Percentiles rank a stretch among this genome's conserved stretches.
These are phyloP conservation scores for Ceratobasidium sp. DNA, from an alignment of 1,284 basidiomycete species.

Conservation along the genomic window DNA sequence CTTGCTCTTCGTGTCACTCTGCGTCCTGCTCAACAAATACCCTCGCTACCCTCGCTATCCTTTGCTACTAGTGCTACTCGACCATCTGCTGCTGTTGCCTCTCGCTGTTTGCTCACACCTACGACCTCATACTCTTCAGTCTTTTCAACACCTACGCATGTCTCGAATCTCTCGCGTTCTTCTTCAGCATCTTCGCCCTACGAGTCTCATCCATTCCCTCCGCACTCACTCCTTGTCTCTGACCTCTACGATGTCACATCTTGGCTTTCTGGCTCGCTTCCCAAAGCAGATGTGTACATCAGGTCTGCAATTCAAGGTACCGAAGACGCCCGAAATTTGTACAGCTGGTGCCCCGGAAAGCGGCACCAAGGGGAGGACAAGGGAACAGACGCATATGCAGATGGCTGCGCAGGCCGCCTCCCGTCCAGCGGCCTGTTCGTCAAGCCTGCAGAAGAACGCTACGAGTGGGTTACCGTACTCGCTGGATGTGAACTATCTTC, in stretches of 20 bases:
- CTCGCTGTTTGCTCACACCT: constrained; percentile 9
- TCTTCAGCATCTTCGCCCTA: neutral
- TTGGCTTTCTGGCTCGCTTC: neutral
- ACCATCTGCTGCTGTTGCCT: neutral
- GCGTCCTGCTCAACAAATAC: neutral
- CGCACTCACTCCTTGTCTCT: constrained; percentile 9
- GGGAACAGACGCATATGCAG: too few species aligned
- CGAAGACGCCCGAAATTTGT: constrained; percentile 21
- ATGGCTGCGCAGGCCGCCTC: too few species aligned
- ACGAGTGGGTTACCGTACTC: constrained; percentile 20
- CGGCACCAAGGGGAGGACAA: neutral
- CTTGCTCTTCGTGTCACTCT: constrained; percentile 22
- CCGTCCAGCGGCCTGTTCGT: neutral
- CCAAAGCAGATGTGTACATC: neutral
- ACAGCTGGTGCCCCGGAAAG: constrained; percentile 2
- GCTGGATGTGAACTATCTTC: constrained; percentile 23
- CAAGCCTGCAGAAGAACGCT: constrained; percentile 14
- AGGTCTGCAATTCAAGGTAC: constrained; percentile 13
- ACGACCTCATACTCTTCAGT: constrained; percentile 18
- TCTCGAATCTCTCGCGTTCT: neutral
- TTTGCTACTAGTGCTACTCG: neutral
- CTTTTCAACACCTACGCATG: neutral
- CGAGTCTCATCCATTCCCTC: neutral
- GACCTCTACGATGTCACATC: constrained; percentile 2
- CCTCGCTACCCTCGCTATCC: neutral